phyloP scores from a whole-genome alignment of 352 stramenopile genomes.

The Phytopythium chamaehyphon region DNA sequence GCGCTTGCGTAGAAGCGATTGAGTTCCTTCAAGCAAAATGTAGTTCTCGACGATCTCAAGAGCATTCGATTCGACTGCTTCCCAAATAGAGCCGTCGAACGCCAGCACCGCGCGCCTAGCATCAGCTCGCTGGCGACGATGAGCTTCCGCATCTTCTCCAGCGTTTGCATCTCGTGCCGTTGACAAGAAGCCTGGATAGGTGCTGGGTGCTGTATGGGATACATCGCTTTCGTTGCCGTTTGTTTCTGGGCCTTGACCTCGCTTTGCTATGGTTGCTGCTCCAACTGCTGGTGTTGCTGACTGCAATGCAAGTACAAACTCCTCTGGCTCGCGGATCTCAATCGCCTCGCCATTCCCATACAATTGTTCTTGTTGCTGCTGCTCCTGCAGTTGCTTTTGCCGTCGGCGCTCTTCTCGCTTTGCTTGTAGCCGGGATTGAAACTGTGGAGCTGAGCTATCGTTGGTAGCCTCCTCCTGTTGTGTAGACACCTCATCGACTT shows the following conservation, averaged over 20 bases:
- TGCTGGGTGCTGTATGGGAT: conserved; percentile 4
- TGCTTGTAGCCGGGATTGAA: conserved; percentile 51
- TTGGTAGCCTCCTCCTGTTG: background rate
- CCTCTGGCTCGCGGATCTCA: conserved; percentile 1
- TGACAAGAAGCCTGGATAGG: background rate
- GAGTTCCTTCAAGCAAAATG: conserved; percentile 54
- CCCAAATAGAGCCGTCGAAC: conserved; percentile 52
- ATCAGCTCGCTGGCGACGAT: conserved; percentile 45
- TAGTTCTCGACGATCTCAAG: conserved; percentile 53
- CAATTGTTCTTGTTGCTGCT: conserved; percentile 1
- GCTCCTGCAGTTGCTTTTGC: conserved; percentile 10
- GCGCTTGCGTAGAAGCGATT: conserved; percentile 35
- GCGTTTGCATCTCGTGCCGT: conserved; percentile 10
- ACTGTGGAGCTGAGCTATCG: conserved; percentile 8
- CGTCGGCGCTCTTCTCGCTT: conserved; percentile 53
- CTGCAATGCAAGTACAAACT: background rate
- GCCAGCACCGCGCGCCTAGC: conserved; percentile 51
- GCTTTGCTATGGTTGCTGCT: background rate
- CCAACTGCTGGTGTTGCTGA: background rate
- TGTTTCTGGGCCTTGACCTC: background rate
- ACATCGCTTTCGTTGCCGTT: background rate
- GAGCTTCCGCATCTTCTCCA: conserved; percentile 14
- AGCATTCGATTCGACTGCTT: conserved; percentile 37
- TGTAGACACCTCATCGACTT: too few species aligned
- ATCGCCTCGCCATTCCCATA: background rate